phyloP scores from a whole-genome alignment of 306 rosid species.

The Morella rubra region DNA sequence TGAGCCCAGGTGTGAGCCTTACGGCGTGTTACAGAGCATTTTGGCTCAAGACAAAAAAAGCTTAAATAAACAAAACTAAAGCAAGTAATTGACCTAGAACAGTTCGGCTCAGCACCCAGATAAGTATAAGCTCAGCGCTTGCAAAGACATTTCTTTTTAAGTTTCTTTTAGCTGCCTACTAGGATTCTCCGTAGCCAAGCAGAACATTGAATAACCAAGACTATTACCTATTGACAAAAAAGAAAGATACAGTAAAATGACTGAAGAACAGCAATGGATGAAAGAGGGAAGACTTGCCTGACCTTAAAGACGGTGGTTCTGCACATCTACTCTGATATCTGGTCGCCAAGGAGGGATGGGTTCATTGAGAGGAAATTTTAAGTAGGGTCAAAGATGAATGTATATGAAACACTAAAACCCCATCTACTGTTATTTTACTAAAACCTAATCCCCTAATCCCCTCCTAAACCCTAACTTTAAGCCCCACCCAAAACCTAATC shows the following conservation, averaged over 20 bases:
- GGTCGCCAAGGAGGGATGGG: not conserved
- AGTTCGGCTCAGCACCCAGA: not conserved
- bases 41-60: not conserved
- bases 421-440: not conserved
- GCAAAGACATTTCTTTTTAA: too few species aligned
- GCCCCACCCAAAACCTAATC: constrained; percentile 18
- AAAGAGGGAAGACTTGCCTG: too few species aligned
- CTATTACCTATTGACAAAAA: too few species aligned
- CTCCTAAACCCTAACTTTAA: constrained; percentile 36
- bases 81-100: not conserved
- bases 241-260: not conserved
- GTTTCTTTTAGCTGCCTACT: not conserved
- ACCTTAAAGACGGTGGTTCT: not conserved
- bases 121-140: too few species aligned
- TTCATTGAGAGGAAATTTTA: not conserved
- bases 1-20: too few species aligned
- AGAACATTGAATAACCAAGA: not conserved
- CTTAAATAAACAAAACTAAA: not conserved
- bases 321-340: not conserved
- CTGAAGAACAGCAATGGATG: not conserved
- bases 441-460: constrained; percentile 46
- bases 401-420: not conserved
- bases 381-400: not conserved
- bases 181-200: not conserved
- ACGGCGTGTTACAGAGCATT: not conserved